Evolutionary conservation across 768 basidiomycete genomes (phyloP), one percentile per base, ranked within the genome.

Genomic region (Phanerochaete sordida): DNA sequence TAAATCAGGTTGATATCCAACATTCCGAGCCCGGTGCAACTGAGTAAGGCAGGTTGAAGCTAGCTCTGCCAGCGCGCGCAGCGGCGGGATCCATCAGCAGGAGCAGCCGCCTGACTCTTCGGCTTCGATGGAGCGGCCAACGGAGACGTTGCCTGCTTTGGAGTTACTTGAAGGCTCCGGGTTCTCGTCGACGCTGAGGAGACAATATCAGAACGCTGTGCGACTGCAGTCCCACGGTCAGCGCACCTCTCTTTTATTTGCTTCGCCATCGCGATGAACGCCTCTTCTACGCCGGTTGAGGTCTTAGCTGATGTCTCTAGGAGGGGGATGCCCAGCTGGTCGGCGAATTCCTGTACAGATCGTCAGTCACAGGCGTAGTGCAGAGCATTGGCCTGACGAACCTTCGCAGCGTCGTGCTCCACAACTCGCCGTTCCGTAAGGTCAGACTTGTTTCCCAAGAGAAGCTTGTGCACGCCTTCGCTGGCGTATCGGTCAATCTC

Each of bases 361-460:
- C 24, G 56, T 33, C 31, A 43, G 24, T 51, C 3, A 16, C 27
- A 44, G 15, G 9, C 21, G 11, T 35, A 45, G 13, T 33, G 44
- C 13, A 45, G 19, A n/a, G 19, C 8, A 33, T 11, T 21, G 24
- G 12, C 9, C 15, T 2, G 31, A 66, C 71, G 57, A 56, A 89
- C 91, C 86, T 93, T 93, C 39, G 92, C 92, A 46, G 87, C 88
- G 57, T 85, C 86, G 72, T 93, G 92, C 73, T 93, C 91, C 52
- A 95, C 93, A 62, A 92, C 91, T 77, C 95, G 95, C 86, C 96
- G 98, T 80, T 89, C 90, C 48, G 93, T 93, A 77, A 96, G 84
- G 76, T 99, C 97, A 60, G 95, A 96, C 80, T 99, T 99, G 82
- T 99, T 99, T 56, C 97, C 97, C 56, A 99, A 91, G 47, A 99